A percentile compares a stretch with the other conserved stretches of the same genome.
These are phyloP conservation scores for Mucor irregularis DNA, from an alignment of 371 early-diverging fungal species.

Conservation along the genomic window DNA sequence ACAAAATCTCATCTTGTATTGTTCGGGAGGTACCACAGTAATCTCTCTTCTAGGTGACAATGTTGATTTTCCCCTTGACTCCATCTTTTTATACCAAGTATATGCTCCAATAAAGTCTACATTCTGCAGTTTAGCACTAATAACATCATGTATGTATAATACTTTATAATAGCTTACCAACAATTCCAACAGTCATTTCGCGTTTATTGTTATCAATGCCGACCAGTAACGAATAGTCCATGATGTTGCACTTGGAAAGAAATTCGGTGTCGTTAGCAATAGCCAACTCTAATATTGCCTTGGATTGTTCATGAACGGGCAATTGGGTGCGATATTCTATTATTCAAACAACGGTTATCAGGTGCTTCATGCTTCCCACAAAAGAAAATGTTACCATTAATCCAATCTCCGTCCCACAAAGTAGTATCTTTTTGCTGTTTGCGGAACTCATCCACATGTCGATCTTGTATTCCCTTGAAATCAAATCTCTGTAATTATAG, in stretches of 20 bases:
- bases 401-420: conserved; percentile 73
- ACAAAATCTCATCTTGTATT: conserved; percentile 85
- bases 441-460: conserved; percentile 45
- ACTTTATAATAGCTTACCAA: conserved; percentile 46
- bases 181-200: conserved; percentile 90
- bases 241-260: conserved; percentile 81
- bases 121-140: neutral
- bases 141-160: conserved; percentile 2
- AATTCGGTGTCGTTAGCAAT: conserved; percentile 87
- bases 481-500: conserved; percentile 73
- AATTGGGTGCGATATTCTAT: conserved; percentile 33
- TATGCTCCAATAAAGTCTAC: conserved; percentile 92
- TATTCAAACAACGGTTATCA: neutral
- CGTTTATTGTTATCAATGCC: conserved; percentile 80
- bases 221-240: conserved; percentile 93
- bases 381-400: conserved; percentile 49
- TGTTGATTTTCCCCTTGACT: conserved; percentile 89
- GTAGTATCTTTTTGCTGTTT: conserved; percentile 42
- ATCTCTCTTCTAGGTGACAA: conserved; percentile 75
- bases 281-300: conserved; percentile 71
- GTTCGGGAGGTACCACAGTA: conserved; percentile 88
- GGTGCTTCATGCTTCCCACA: neutral
- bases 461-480: conserved; percentile 82
- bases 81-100: conserved; percentile 94
- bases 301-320: conserved; percentile 70